A percentile compares a stretch with the other conserved stretches of the same genome.
phyloP scores from a whole-genome alignment of 179 eudicot species.

The Amaranthus tricolor region DNA sequence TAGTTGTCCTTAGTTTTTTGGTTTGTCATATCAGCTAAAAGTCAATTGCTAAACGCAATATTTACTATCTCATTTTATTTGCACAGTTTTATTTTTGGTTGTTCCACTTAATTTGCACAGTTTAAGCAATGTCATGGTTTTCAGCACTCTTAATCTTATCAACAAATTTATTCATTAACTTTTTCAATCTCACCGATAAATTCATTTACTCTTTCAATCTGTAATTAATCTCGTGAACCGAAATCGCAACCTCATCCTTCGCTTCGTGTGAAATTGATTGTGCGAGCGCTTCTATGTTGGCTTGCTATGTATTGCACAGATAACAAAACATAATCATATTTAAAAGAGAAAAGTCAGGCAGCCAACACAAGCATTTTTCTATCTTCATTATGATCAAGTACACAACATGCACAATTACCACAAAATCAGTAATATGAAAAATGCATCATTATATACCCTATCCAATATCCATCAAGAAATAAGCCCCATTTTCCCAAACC shows the following conservation, averaged over 20 bases:
- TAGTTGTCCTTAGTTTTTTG: too few species aligned
- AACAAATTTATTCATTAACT: too few species aligned
- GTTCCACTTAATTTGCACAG: too few species aligned
- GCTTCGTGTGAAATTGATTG: constrained; percentile 21
- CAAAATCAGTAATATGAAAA: background rate
- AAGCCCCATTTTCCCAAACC: background rate
- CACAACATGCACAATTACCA: background rate
- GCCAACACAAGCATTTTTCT: background rate
- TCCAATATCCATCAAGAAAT: background rate
- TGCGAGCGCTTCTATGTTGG: constrained; percentile 24
- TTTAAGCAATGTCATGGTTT: too few species aligned
- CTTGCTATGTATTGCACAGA: constrained; percentile 28
- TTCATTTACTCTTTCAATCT: too few species aligned
- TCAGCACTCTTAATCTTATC: too few species aligned
- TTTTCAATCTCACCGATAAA: too few species aligned
- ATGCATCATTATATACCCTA: background rate
- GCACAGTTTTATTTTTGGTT: too few species aligned
- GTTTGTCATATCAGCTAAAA: too few species aligned
- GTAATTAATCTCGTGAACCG: background rate
- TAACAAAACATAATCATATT: constrained; percentile 16
- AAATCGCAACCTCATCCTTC: constrained; percentile 23
- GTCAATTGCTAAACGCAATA: too few species aligned
- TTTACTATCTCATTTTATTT: too few species aligned
- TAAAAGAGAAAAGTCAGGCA: background rate
- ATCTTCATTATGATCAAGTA: background rate